Evolutionary conservation across 305 asterid species (phyloP).

Genomic region (Fraxinus dipetala): DNA sequence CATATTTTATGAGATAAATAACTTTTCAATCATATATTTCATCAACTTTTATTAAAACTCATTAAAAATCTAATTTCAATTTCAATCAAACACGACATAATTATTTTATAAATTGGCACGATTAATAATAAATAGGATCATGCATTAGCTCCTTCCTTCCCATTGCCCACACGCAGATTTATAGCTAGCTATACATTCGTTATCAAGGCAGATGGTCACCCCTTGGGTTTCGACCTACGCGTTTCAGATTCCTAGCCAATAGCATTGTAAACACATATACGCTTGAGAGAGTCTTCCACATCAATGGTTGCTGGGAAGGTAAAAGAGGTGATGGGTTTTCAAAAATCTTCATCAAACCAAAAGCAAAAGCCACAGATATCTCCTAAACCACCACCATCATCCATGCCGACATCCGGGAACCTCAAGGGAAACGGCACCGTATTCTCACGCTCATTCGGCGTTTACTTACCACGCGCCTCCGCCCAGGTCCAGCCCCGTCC

Average conservation of each 20-base stretch:
- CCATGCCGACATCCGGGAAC: conserved; percentile 38
- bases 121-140: too few relatives aligned
- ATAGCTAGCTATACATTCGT: not conserved
- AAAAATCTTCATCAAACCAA: conserved; percentile 45
- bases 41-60: too few relatives aligned
- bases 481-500: conserved; percentile 97
- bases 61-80: too few relatives aligned
- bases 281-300: conserved; percentile 4
- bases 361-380: conserved; percentile 38
- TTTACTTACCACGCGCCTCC: conserved; percentile 81
- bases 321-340: conserved; percentile 68
- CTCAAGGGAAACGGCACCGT: conserved; percentile 56
- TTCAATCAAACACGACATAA: too few relatives aligned
- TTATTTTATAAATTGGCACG: too few relatives aligned
- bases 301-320: conserved; percentile 86
- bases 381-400: conserved; percentile 39
- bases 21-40: too few relatives aligned
- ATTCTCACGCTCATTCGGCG: conserved; percentile 75
- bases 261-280: conserved; percentile 21
- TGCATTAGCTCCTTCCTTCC: too few relatives aligned
- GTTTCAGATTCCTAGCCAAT: conserved; percentile 24
- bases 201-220: conserved; percentile 27
- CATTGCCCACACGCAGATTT: not conserved
- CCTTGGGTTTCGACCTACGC: conserved; percentile 32
- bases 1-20: too few relatives aligned